phyloP scores from a whole-genome alignment of 306 rosid genomes.

The Comarum palustre region DNA sequence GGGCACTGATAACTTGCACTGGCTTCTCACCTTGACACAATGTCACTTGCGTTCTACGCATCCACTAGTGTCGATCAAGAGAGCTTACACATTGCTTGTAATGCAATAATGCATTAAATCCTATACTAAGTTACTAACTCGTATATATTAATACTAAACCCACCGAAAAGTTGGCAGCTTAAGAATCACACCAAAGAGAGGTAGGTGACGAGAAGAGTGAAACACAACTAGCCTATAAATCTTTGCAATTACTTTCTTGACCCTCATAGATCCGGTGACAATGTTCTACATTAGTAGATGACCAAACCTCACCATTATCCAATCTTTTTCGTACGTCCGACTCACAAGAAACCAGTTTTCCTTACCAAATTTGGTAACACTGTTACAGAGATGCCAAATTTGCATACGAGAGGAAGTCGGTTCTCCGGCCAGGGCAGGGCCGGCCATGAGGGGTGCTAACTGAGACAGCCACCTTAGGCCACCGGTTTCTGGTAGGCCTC shows the following conservation, averaged over 20 bases:
- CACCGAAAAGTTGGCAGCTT: neutral
- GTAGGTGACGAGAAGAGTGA: neutral
- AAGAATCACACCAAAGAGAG: neutral
- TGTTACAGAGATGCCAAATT: neutral
- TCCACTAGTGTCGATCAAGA: neutral
- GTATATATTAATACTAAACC: neutral
- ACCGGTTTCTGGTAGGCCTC: no score
- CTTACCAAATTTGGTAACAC: conserved; percentile 1
- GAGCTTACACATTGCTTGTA: neutral
- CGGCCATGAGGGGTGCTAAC: no score
- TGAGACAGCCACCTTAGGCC: no score
- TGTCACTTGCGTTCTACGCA: conserved; percentile 1
- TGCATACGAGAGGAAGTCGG: neutral
- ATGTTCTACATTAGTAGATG: conserved; percentile 26
- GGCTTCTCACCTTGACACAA: neutral
- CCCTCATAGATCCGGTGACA: conserved; percentile 25
- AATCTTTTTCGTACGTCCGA: conserved; percentile 13
- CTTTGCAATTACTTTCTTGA: neutral
- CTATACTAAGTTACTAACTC: neutral
- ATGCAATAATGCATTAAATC: neutral
- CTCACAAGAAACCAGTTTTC: neutral
- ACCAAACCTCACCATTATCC: conserved; percentile 51
- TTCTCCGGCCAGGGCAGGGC: neutral
- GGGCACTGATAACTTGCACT: neutral
- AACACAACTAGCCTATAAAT: neutral